Conservation (phyloP, 2,329 filamentous ascomycete genomes). For the Aspergillus sp. region DNA sequence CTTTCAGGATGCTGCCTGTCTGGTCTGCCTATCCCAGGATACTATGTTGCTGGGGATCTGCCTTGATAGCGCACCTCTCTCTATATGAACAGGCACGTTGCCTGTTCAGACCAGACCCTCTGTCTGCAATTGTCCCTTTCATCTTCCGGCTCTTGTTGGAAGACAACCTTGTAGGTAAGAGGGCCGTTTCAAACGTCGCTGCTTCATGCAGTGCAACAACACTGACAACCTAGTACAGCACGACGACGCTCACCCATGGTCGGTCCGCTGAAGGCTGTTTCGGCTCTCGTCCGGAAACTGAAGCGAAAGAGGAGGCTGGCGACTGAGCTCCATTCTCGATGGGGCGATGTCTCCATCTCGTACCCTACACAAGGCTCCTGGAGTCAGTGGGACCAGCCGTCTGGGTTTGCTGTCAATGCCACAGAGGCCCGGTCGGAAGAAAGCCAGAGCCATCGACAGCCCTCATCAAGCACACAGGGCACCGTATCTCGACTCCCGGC, state of each 20-base stretch:
- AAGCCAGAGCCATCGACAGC: slow-evolving; percentile 8
- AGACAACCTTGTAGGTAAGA: too few species aligned
- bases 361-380: slow-evolving; percentile 34
- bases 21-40: too few species aligned
- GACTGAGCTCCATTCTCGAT: slow-evolving; percentile 30
- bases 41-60: neutral
- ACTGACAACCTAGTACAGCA: too few species aligned
- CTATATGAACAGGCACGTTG: too few species aligned
- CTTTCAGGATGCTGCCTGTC: too few species aligned
- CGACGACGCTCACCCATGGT: slow-evolving; percentile 13
- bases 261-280: slow-evolving; percentile 18
- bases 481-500: slow-evolving; percentile 3
- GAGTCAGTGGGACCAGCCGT: slow-evolving; percentile 28
- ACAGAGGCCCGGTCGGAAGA: slow-evolving; percentile 6
- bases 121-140: too few species aligned
- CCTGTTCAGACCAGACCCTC: too few species aligned
- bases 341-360: slow-evolving; percentile 32
- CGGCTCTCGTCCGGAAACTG: slow-evolving; percentile 22
- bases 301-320: slow-evolving; percentile 26
- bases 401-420: slow-evolving; percentile 9
- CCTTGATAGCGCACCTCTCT: neutral
- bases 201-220: too few species aligned
- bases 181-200: too few species aligned
- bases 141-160: too few species aligned
- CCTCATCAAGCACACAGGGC: slow-evolving; percentile 5